Percentiles rank a stretch among this genome's conserved stretches.
phyloP scores from a whole-genome alignment of 1,284 basidiomycete genomes.

The Bjerkandera adusta region DNA sequence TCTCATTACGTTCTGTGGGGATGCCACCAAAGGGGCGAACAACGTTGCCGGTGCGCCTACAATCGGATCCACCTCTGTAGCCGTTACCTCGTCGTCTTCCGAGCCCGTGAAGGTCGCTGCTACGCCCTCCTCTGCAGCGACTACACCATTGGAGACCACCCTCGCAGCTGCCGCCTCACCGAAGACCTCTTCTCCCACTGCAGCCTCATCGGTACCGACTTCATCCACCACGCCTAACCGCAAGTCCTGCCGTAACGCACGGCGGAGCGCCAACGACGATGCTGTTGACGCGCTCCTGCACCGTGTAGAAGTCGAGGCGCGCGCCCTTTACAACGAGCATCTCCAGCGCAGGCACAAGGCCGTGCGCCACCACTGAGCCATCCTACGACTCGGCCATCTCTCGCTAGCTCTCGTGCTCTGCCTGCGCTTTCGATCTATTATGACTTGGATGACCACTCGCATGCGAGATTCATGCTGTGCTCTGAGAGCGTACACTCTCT shows the following conservation, averaged over 20 bases:
- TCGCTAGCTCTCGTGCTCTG: too few species aligned
- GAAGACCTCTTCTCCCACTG: not conserved
- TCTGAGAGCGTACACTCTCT: too few species aligned
- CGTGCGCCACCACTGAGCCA: too few species aligned
- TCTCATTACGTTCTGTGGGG: slow-evolving; percentile 33
- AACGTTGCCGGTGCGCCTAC: not conserved
- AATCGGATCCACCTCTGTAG: not conserved
- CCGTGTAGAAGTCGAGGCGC: not conserved
- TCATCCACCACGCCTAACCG: slow-evolving; percentile 7
- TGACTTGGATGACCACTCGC: too few species aligned
- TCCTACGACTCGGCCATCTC: too few species aligned
- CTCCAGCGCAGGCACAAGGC: not conserved
- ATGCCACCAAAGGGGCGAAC: slow-evolving; percentile 2
- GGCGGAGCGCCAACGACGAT: not conserved
- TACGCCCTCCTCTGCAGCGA: slow-evolving; percentile 11
- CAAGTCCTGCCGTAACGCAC: slow-evolving; percentile 9
- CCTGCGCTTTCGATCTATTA: too few species aligned
- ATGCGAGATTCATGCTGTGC: too few species aligned
- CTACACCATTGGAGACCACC: not conserved
- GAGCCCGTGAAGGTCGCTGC: slow-evolving; percentile 5
- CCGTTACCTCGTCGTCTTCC: not conserved
- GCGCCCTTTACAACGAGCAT: slow-evolving; percentile 1
- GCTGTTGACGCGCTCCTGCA: not conserved
- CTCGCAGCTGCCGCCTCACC: not conserved
- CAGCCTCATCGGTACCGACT: slow-evolving; percentile 2